Evolutionary conservation across 116 monocot species (phyloP), one percentile per base, ranked within the genome.

Genomic region (Dioscorea cayenensis): DNA sequence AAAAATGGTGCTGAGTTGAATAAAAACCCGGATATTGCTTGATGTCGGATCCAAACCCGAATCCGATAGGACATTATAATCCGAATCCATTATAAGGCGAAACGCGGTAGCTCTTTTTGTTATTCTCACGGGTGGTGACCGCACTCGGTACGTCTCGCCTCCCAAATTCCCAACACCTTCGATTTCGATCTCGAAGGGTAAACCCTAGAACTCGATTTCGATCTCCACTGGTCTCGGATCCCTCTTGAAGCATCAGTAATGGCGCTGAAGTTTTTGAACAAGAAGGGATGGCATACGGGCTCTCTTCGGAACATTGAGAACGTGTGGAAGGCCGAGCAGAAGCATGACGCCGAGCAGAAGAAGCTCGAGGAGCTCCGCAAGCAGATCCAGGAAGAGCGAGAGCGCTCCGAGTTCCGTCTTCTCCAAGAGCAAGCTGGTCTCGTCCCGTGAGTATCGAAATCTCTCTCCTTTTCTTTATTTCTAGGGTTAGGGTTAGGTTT

Each of bases 261-360:
- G 89, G 99, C 88, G 81, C 49, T 99, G 68, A 99, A 99, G 85
- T 99, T 99, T 32, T 72, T 99, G 76, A 99, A 99, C 94, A 99
- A 99, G 91, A 99, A 99, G 83, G 99, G 99, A 72, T 99, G 99
- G 99, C 99, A 99, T 81, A 99, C 99, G 63, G 99, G 99, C 37
- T 90, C 90, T 77, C 86, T 99, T 19, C 78, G 94, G 22, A 99
- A 99, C 84, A 93, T 99, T 65, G 99, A 99, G 78, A 93, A 84
- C 84, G 99, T 99, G 38, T 99, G 99, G 99, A 93, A 94, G 80
- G 99, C 99, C 28, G 99, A 99, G 81, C 94, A 99, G 89, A 93
- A 93, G 89, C 86, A 91, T 73, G 84, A 83, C 19, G 90, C 84
- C 48, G 99, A 99, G 85, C 78, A 94, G 79, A 67, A 28, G 51